Evolutionary conservation across 2,329 filamentous ascomycete genomes (phyloP).

Genomic region (Claviceps sp.): DNA sequence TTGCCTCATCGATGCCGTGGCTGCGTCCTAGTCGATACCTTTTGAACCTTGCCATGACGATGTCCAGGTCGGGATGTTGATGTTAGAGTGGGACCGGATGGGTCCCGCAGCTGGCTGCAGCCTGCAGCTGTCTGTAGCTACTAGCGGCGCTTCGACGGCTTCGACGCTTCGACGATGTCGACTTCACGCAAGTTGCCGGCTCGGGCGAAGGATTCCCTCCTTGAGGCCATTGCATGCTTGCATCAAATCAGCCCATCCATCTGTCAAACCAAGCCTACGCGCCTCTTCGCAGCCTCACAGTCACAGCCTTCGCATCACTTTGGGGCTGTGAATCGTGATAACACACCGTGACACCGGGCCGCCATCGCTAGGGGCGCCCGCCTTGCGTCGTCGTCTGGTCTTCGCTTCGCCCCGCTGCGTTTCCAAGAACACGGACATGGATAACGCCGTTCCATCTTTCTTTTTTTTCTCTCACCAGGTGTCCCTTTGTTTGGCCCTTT

Average conservation of each 20-base stretch:
- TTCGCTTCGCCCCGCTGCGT: background rate
- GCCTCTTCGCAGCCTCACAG: background rate
- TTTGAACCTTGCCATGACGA: too few species aligned
- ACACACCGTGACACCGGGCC: background rate
- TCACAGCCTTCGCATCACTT: background rate
- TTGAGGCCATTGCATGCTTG: background rate
- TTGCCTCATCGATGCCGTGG: too few species aligned
- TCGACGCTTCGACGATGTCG: background rate
- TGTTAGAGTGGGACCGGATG: background rate
- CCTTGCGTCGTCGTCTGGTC: background rate
- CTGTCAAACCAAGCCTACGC: background rate
- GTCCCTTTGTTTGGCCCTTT: background rate
- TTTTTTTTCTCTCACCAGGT: background rate
- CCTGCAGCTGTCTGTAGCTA: background rate
- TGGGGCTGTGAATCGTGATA: background rate
- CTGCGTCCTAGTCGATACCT: too few species aligned
- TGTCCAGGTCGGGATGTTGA: too few species aligned
- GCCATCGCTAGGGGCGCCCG: background rate
- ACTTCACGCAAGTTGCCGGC: background rate
- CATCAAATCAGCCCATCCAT: background rate
- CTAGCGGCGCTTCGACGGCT: background rate
- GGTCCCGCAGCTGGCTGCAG: background rate
- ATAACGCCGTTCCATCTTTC: background rate
- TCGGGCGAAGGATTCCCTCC: constrained; percentile 1
- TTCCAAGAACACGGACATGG: background rate